phyloP scores from a whole-genome alignment of 192 early-diverging fungal species.

The Cetraspora pellucida region DNA sequence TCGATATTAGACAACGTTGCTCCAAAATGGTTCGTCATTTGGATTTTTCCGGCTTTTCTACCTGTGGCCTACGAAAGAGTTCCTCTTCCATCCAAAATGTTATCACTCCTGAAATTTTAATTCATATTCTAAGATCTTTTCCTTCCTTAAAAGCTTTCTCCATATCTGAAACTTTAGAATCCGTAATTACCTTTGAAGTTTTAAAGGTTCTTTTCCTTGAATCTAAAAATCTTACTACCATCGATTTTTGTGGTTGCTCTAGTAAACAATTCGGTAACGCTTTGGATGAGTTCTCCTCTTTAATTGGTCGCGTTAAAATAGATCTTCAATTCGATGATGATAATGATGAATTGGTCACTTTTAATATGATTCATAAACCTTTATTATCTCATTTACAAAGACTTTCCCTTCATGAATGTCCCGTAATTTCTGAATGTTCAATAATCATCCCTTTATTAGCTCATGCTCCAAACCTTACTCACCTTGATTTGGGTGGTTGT shows the following conservation, averaged over 20 bases:
- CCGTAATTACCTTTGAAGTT: slow-evolving; percentile 9
- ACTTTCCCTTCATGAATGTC: slow-evolving; percentile 21
- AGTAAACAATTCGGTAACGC: slow-evolving; percentile 17
- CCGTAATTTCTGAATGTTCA: no score
- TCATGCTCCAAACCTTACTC: slow-evolving; percentile 27
- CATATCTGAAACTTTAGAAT: slow-evolving; percentile 24
- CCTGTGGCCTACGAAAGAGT: no score
- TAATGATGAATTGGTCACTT: not conserved
- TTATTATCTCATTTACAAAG: slow-evolving; percentile 15
- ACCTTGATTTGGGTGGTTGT: slow-evolving; percentile 30
- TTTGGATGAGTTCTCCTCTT: not conserved
- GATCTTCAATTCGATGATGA: not conserved
- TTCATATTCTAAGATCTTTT: no score
- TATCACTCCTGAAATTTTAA: no score
- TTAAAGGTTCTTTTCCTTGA: not conserved
- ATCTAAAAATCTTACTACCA: slow-evolving; percentile 6
- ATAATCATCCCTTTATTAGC: slow-evolving; percentile 13
- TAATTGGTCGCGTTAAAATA: not conserved
- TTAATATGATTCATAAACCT: no score
- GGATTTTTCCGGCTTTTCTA: no score
- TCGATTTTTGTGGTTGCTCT: slow-evolving; percentile 31
- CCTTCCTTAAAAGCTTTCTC: slow-evolving; percentile 27
- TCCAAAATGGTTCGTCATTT: no score
- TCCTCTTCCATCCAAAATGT: no score
- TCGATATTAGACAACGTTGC: no score